Evolutionary conservation across 1,284 basidiomycete genomes (phyloP).

Genomic region (Pascua sp.): DNA sequence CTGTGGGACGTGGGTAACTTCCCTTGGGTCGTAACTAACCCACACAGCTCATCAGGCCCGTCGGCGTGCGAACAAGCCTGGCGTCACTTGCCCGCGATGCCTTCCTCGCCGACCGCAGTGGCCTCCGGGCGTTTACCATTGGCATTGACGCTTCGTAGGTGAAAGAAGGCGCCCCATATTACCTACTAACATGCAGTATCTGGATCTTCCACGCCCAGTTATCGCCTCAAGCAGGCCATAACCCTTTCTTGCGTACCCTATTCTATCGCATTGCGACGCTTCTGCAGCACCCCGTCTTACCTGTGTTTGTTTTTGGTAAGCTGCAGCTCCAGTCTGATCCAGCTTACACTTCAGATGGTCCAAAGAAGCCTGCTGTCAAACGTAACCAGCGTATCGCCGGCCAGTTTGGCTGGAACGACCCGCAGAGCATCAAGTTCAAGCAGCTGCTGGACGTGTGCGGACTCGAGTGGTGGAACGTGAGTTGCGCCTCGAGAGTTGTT

Average conservation of each 20-base stretch:
- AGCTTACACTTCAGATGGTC: constrained; percentile 58
- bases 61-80: constrained; percentile 35
- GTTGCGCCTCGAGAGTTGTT: constrained; percentile 44
- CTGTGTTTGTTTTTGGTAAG: constrained; percentile 80
- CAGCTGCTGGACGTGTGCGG: constrained; percentile 81
- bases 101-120: constrained; percentile 37
- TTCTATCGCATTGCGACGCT: constrained; percentile 62
- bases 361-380: constrained; percentile 75
- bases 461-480: constrained; percentile 74
- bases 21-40: not conserved
- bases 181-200: constrained; percentile 31
- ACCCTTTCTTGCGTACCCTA: constrained; percentile 54
- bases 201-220: constrained; percentile 53
- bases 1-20: constrained; percentile 51
- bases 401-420: constrained; percentile 56
- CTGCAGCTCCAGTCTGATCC: not conserved
- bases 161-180: no score
- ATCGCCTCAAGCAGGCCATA: constrained; percentile 47
- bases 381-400: constrained; percentile 58
- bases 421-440: constrained; percentile 67
- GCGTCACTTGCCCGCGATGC: constrained; percentile 38
- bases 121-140: constrained; percentile 44
- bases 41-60: constrained; percentile 41
- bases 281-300: constrained; percentile 71
- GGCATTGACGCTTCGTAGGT: constrained; percentile 51